These are phyloP conservation scores for Plasmodium inui DNA, from an alignment of 169 alveolate species.

Conservation along the genomic window DNA sequence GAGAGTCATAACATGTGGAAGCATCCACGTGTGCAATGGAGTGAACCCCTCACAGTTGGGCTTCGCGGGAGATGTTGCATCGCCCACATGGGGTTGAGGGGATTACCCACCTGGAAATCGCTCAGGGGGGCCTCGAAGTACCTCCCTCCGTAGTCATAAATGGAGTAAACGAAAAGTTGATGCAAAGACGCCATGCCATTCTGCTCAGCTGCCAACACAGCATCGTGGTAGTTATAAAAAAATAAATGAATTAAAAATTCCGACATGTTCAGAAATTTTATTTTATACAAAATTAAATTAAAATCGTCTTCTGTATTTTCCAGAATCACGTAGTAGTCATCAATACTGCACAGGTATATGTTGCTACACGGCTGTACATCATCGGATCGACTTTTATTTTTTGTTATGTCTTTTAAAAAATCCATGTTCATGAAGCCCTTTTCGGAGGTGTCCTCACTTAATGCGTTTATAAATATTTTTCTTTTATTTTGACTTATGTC, in stretches of 20 bases:
- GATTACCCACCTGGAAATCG: constrained; percentile 29
- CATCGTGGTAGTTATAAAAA: constrained; percentile 49
- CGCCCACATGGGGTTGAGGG: not conserved
- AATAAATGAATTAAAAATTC: constrained; percentile 29
- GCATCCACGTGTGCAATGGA: not conserved
- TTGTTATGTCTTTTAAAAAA: constrained; percentile 50
- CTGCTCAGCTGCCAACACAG: constrained; percentile 21
- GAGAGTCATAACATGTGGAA: not conserved
- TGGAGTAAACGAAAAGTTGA: constrained; percentile 46
- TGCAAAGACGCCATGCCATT: not conserved
- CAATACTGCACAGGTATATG: constrained; percentile 32
- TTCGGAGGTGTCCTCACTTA: constrained; percentile 19
- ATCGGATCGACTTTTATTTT: not conserved
- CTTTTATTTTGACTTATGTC: constrained; percentile 54
- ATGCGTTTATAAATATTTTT: not conserved
- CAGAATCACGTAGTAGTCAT: constrained; percentile 33
- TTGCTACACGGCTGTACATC: not conserved
- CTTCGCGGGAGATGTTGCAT: not conserved
- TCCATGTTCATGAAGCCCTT: constrained; percentile 26
- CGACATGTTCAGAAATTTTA: constrained; percentile 28
- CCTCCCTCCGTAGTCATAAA: constrained; percentile 53
- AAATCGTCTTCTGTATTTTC: constrained; percentile 14
- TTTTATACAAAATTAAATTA: constrained; percentile 41
- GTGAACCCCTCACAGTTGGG: not conserved
- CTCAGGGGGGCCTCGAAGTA: constrained; percentile 26